Base-by-base conservation (phyloP, 2,329 filamentous ascomycete species). In the Ploettnerulaceae sp. region DNA sequence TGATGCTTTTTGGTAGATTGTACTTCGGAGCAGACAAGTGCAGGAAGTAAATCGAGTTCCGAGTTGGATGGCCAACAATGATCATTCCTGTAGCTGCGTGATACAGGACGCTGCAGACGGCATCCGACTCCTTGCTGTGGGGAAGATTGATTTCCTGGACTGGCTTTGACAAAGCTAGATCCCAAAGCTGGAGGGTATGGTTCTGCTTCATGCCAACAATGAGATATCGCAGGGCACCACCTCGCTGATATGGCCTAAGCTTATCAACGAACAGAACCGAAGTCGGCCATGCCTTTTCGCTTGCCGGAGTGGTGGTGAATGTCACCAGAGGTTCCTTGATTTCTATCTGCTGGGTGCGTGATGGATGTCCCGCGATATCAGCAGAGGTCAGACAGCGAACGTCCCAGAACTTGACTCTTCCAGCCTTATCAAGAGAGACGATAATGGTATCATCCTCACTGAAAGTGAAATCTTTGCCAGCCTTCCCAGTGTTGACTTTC, bases 151-250 rank as follows among this genome's bases (percentile, higher is more conserved):
- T 84, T 70, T 98, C 93, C 66, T 98, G 91, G 28, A 98, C 93
- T 22, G 90, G 88, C 69, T 96, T 96, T 57, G 86, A 86, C 25
- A 98, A 82, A 32, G 87, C 89, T 62, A 98, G 82, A 72, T 98
- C 93, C 94, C 93, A 98, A 34, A 98, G 80, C 73, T 98, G 94
- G 52, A 98, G 80, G 46, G 91, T 94, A 70, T 98, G 93, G 68
- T 98, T 98, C 68, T 98, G 93, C 72, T 97, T 96, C 80, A 97
- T 89, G 60, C 93, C 93, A 53, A 98, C 88, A 64, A 98, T 84
- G 72, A 98, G 84, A 71, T 98, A 98, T 52, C 93, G 82, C 53
- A 96, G 75, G 37, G 94, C 90, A 62, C 86, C 85, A 50, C 86
- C 84, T 70, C 93, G 95, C 70, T 84, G 80, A 68, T 94, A 96